Evolutionary conservation across 2,329 filamentous ascomycete genomes (phyloP).

Genomic region (Verticillium isaacii): DNA sequence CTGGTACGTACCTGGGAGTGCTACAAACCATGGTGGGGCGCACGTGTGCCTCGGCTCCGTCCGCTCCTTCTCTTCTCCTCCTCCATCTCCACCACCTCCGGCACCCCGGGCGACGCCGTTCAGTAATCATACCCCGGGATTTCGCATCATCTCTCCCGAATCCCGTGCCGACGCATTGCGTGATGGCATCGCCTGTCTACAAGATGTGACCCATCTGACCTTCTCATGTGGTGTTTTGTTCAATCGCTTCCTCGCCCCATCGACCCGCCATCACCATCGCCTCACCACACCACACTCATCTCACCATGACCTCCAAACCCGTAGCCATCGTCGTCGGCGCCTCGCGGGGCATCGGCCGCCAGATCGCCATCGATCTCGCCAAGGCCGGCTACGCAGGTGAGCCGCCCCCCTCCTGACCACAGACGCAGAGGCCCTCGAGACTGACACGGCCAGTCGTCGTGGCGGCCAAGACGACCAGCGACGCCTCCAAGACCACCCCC

Average conservation of each 20-base stretch:
- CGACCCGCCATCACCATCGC: no score
- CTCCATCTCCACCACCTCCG: not conserved
- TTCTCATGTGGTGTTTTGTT: not conserved
- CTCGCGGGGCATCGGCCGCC: constrained; percentile 75
- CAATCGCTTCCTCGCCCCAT: no score
- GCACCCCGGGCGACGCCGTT: not conserved
- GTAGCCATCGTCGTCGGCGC: constrained; percentile 72
- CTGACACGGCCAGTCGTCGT: constrained; percentile 56
- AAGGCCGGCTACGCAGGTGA: constrained; percentile 65
- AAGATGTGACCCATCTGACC: not conserved
- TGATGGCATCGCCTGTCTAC: not conserved
- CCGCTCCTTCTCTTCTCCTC: no score
- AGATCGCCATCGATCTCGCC: constrained; percentile 74
- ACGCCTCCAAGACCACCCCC: constrained; percentile 48
- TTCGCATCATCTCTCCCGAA: not conserved
- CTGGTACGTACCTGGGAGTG: no score
- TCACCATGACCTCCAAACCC: constrained; percentile 8
- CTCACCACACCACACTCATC: not conserved
- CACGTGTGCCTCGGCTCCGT: no score
- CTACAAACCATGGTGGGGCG: no score
- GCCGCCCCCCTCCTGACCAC: constrained; percentile 4
- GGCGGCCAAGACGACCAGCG: constrained; percentile 68
- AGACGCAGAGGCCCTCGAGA: not conserved
- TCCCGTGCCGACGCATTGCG: not conserved
- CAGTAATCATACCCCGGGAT: not conserved